Percentiles rank a stretch among this genome's conserved stretches.
phyloP scores from a whole-genome alignment of 352 stramenopile genomes.

The Pythium phragmitis region DNA sequence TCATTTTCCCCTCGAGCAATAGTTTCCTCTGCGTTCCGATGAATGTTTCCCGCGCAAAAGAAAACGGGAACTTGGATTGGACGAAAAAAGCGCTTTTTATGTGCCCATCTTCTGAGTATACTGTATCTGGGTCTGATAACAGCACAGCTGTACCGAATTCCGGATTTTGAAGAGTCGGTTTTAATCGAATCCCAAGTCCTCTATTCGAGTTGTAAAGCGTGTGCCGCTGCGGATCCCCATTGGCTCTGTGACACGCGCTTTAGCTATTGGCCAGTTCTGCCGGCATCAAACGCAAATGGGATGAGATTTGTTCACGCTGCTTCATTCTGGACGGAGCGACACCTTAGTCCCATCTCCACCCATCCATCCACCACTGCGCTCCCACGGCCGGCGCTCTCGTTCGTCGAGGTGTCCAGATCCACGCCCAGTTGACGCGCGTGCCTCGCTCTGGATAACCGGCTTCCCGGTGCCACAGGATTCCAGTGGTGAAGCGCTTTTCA shows the following conservation, averaged over 20 bases:
- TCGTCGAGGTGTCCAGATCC: no score
- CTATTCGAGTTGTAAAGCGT: constrained; percentile 13
- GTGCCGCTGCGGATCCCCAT: constrained; percentile 5
- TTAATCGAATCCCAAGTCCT: neutral
- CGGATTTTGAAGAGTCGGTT: neutral
- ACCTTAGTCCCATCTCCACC: no score
- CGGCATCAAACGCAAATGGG: constrained; percentile 1
- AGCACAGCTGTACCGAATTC: no score
- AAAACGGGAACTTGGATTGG: no score
- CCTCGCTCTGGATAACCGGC: no score
- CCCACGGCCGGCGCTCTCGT: no score
- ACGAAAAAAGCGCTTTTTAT: neutral
- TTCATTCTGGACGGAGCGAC: no score
- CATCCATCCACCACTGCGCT: no score
- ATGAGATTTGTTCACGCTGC: no score
- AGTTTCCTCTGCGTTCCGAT: constrained; percentile 3
- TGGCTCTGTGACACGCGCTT: constrained; percentile 1
- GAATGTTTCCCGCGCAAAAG: constrained; percentile 1
- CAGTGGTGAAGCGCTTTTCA: no score
- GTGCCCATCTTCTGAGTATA: neutral
- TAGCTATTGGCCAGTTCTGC: constrained; percentile 8
- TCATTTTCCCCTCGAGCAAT: neutral
- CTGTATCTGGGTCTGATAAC: neutral
- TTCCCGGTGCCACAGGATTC: no score
- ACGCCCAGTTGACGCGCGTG: no score